Percentiles rank a stretch among this genome's conserved stretches.
Evolutionary conservation across 2,329 filamentous ascomycete genomes (phyloP).

Genomic region (Phialophora tarda): DNA sequence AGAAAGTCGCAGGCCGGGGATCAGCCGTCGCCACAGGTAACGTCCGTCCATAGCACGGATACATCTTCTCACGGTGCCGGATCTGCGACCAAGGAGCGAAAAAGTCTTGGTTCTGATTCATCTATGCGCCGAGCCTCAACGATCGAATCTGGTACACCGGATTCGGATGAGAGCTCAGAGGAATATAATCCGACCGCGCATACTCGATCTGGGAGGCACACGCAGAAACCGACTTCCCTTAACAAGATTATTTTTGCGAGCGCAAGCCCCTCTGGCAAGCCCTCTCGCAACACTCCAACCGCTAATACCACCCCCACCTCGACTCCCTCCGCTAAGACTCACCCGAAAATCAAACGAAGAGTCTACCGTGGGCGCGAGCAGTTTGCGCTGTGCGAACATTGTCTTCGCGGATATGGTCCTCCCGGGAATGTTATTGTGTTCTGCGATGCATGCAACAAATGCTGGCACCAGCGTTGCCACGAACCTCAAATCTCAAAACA

Average conservation of each 20-base stretch:
- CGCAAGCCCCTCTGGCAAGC: slow-evolving; percentile 33
- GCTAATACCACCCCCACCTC: slow-evolving; percentile 30
- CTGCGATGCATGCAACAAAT: slow-evolving; percentile 78
- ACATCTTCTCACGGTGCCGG: background rate
- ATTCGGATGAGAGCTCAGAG: slow-evolving; percentile 49
- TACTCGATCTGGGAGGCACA: slow-evolving; percentile 76
- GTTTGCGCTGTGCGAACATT: slow-evolving; percentile 69
- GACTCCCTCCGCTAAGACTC: slow-evolving; percentile 39
- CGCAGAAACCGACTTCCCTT: slow-evolving; percentile 68
- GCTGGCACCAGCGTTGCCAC: slow-evolving; percentile 84
- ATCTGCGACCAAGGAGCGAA: slow-evolving; percentile 29
- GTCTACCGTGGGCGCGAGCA: slow-evolving; percentile 54
- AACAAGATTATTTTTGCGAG: slow-evolving; percentile 54
- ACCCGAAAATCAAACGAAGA: slow-evolving; percentile 64
- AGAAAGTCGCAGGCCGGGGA: slow-evolving; percentile 21
- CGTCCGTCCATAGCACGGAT: slow-evolving; percentile 10
- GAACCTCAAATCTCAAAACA: slow-evolving; percentile 74
- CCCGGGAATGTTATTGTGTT: slow-evolving; percentile 81
- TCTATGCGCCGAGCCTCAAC: slow-evolving; percentile 21
- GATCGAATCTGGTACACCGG: slow-evolving; percentile 36
- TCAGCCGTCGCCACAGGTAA: slow-evolving; percentile 10
- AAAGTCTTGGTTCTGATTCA: slow-evolving; percentile 25
- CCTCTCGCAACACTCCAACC: slow-evolving; percentile 21
- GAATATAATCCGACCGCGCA: slow-evolving; percentile 61
- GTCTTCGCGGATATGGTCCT: slow-evolving; percentile 73